Percentiles rank a stretch among this genome's conserved stretches.
Conservation (phyloP, 331 rosid species). For the Quercus phellos region DNA sequence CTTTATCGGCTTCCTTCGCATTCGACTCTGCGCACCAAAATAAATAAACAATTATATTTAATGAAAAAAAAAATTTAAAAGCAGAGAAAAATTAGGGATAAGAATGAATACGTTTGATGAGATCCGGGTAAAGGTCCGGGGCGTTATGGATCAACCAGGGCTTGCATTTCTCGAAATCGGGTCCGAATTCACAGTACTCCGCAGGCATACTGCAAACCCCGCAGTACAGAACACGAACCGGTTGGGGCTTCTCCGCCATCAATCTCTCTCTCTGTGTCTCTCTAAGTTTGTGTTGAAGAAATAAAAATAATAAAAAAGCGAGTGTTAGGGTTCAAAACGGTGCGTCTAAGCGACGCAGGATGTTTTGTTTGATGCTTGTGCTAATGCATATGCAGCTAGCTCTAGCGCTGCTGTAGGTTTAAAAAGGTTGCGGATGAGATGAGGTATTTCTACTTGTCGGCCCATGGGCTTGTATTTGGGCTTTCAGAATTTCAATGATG, state of each 20-base stretch:
- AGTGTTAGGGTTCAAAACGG: constrained; percentile 12
- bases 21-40: constrained; percentile 41
- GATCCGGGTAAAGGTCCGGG: constrained; percentile 75
- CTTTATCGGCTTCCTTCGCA: constrained; percentile 58
- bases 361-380: too few relatives aligned
- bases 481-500: neutral
- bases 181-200: constrained; percentile 86
- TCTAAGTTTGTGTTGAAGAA: neutral
- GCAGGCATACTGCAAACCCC: constrained; percentile 67
- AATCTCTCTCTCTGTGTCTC: neutral
- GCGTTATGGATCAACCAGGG: constrained; percentile 93
- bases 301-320: neutral
- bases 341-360: constrained; percentile 13
- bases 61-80: neutral
- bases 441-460: neutral
- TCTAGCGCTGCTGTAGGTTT: neutral
- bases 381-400: neutral
- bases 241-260: constrained; percentile 92
- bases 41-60: neutral
- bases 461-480: neutral
- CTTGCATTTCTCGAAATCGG: constrained; percentile 91
- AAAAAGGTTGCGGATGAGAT: neutral
- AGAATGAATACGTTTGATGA: constrained; percentile 47
- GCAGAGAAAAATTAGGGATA: neutral
- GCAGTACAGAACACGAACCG: constrained; percentile 70